Conservation (phyloP, 176 grass and related monocot species). For the Musa schizocarpa region DNA sequence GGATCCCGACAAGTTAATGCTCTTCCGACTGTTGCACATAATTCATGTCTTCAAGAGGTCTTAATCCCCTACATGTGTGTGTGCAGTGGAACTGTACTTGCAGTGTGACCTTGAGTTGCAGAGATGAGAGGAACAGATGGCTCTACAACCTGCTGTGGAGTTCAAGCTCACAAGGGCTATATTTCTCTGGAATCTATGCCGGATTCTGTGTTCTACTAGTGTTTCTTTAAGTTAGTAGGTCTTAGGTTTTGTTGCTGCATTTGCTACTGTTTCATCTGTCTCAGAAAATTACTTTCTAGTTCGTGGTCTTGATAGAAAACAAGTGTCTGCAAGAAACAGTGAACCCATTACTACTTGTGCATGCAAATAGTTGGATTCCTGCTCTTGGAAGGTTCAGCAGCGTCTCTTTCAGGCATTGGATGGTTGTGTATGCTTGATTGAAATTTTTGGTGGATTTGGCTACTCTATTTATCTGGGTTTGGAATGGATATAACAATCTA, state of each 20-base stretch:
- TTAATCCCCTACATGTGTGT: not conserved
- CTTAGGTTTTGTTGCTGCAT: not conserved
- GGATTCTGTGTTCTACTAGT: not conserved
- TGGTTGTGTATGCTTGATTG: too few relatives aligned
- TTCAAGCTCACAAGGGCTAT: not conserved
- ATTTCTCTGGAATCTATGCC: not conserved
- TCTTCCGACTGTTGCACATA: not conserved
- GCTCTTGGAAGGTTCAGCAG: too few relatives aligned
- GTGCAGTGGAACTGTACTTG: not conserved
- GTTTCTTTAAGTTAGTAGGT: not conserved
- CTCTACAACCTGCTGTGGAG: not conserved
- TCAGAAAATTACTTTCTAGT: not conserved
- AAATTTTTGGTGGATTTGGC: too few relatives aligned
- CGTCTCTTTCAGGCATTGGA: too few relatives aligned
- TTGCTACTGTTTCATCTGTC: not conserved
- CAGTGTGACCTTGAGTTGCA: not conserved
- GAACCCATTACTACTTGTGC: too few relatives aligned
- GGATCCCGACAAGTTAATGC: slow-evolving; percentile 6
- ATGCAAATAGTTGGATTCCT: too few relatives aligned
- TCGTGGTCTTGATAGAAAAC: too few relatives aligned
- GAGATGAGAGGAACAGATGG: too few relatives aligned
- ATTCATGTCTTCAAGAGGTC: not conserved
- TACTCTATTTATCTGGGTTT: too few relatives aligned
- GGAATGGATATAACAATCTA: too few relatives aligned
- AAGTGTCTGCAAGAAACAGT: too few relatives aligned